Conservation (phyloP, 225 moss, liverwort and hornwort species). For the Polytrichum commune region DNA sequence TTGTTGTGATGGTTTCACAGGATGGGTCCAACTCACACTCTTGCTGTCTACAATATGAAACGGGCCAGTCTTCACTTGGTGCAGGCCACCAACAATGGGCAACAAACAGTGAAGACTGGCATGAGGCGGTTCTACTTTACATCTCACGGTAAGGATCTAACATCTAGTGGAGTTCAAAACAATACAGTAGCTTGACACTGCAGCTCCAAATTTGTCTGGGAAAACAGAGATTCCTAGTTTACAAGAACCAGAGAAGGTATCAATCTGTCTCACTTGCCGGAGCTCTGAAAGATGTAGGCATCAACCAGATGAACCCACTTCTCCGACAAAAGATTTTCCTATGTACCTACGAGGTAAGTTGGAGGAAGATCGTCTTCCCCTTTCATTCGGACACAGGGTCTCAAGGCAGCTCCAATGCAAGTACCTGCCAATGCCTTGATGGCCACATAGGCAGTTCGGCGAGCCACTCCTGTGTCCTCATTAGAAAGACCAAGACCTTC, state of each 20-base stretch:
- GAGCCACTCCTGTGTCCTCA: conserved; percentile 29
- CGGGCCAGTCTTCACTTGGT: too few species aligned
- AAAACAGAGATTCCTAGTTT: conserved; percentile 19
- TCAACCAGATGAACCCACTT: conserved; percentile 34
- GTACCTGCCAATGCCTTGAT: conserved; percentile 52
- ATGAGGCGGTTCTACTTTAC: background rate
- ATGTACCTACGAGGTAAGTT: conserved; percentile 19
- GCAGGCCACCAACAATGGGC: too few species aligned
- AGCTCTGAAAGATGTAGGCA: conserved; percentile 34
- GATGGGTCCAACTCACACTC: too few species aligned
- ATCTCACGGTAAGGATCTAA: background rate
- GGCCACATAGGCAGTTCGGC: conserved; percentile 44
- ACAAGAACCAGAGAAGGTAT: conserved; percentile 27
- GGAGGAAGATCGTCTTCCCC: conserved; percentile 28
- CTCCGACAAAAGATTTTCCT: conserved; percentile 15
- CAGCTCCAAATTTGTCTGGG: conserved; percentile 11
- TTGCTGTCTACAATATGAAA: too few species aligned
- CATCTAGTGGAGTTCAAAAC: background rate
- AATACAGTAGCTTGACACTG: background rate
- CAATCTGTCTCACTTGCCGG: conserved; percentile 41
- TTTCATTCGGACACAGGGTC: conserved; percentile 45
- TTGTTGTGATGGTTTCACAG: too few species aligned
- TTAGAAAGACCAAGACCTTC: conserved; percentile 14
- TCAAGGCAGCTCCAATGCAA: conserved; percentile 45
- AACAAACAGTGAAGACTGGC: too few species aligned